A percentile compares a stretch with the other conserved stretches of the same genome.
Evolutionary conservation across 208 protist species (phyloP).

Genomic region (Angomonas ambiguus): DNA sequence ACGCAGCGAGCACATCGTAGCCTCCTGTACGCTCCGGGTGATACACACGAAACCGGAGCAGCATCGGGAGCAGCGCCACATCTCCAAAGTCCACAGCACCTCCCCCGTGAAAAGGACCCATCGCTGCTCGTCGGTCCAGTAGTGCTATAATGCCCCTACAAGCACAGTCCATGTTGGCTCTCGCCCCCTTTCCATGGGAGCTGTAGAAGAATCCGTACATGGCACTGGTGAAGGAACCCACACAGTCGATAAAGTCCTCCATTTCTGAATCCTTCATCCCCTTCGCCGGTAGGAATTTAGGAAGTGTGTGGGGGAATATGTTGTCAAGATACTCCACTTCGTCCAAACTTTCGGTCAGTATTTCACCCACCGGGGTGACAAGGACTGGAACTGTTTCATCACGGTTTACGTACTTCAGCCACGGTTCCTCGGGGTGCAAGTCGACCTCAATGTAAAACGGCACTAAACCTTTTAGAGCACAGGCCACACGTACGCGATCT

Average conservation of each 20-base stretch:
- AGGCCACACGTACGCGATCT: slow-evolving; percentile 54
- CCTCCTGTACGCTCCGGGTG: slow-evolving; percentile 40
- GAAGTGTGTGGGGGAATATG: slow-evolving; percentile 7
- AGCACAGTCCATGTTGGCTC: slow-evolving; percentile 36
- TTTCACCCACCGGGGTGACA: slow-evolving; percentile 38
- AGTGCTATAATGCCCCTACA: slow-evolving; percentile 28
- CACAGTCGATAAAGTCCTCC: slow-evolving; percentile 25
- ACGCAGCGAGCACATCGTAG: slow-evolving; percentile 54
- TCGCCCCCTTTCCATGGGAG: slow-evolving; percentile 24
- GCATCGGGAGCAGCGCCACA: slow-evolving; percentile 46
- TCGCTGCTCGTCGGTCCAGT: slow-evolving; percentile 17
- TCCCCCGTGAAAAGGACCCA: slow-evolving; percentile 58
- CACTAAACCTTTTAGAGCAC: slow-evolving; percentile 35
- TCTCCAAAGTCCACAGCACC: slow-evolving; percentile 47
- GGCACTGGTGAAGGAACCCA: slow-evolving; percentile 25
- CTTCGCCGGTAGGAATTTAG: slow-evolving; percentile 25
- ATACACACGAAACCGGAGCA: slow-evolving; percentile 42
- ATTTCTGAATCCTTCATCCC: slow-evolving; percentile 38
- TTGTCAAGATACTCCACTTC: slow-evolving; percentile 67
- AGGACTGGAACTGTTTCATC: slow-evolving; percentile 65
- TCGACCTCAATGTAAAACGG: slow-evolving; percentile 43
- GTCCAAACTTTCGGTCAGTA: slow-evolving; percentile 54
- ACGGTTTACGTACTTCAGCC: slow-evolving; percentile 60
- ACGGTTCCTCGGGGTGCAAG: slow-evolving; percentile 39
- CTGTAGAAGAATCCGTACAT: slow-evolving; percentile 12